A percentile compares a stretch with the other conserved stretches of the same genome.
phyloP scores from a whole-genome alignment of 192 early-diverging fungal genomes.

The Coemansia sp. region DNA sequence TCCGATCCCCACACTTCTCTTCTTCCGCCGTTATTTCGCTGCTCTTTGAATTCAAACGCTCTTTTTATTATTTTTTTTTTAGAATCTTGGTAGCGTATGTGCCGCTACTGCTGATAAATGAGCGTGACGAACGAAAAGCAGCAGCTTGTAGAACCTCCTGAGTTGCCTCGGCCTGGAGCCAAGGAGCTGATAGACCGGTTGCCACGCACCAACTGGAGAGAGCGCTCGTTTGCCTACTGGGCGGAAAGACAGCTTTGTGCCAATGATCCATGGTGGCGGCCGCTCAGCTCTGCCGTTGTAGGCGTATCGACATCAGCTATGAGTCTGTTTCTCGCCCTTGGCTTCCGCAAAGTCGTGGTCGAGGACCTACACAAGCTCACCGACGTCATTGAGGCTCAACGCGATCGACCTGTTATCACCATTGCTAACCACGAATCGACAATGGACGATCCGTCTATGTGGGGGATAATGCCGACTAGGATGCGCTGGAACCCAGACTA shows the following conservation, averaged over 20 bases:
- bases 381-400: constrained; percentile 56
- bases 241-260: constrained; percentile 33
- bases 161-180: constrained; percentile 9
- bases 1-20: not conserved
- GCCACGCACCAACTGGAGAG: constrained; percentile 31
- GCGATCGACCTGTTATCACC: constrained; percentile 67
- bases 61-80: constrained; percentile 6
- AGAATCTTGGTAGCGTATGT: constrained; percentile 2
- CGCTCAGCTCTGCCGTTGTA: constrained; percentile 41
- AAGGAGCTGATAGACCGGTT: constrained; percentile 33
- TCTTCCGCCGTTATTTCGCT: not conserved
- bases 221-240: constrained; percentile 55
- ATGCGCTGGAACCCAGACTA: constrained; percentile 54
- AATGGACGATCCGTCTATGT: constrained; percentile 74
- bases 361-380: constrained; percentile 67
- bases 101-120: constrained; percentile 1
- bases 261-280: constrained; percentile 40
- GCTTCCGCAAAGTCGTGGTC: constrained; percentile 48
- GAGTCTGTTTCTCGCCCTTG: constrained; percentile 26
- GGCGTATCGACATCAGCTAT: constrained; percentile 26
- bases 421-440: constrained; percentile 77
- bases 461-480: constrained; percentile 70
- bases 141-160: not conserved
- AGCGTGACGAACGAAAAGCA: not conserved
- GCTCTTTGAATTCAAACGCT: not conserved